phyloP scores from a whole-genome alignment of 2,329 filamentous ascomycete species.

The Alternaria triticimaculans region DNA sequence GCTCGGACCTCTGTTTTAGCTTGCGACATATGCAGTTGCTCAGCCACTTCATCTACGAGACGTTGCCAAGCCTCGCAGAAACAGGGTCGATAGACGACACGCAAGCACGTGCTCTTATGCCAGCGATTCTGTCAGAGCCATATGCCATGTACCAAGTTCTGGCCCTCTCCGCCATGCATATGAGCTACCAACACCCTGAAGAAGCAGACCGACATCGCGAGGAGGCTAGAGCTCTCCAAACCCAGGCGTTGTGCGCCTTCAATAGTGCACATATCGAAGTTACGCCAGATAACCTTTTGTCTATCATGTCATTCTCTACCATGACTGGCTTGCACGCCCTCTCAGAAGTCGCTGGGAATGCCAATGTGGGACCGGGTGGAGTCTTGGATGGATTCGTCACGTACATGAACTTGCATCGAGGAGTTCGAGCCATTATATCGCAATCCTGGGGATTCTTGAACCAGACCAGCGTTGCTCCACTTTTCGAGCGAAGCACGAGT shows the following conservation, averaged over 20 bases:
- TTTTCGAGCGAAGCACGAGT: neutral
- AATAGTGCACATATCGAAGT: neutral
- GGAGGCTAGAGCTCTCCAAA: neutral
- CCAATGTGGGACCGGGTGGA: neutral
- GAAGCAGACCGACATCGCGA: neutral
- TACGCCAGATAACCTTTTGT: neutral
- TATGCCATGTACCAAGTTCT: neutral
- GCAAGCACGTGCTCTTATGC: neutral
- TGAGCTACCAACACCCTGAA: neutral
- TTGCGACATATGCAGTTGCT: constrained; percentile 29
- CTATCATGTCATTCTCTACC: neutral
- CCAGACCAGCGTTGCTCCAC: neutral
- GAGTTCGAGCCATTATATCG: neutral
- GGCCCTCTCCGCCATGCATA: neutral
- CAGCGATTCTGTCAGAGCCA: neutral
- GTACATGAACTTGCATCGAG: constrained; percentile 3
- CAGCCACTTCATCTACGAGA: constrained; percentile 26
- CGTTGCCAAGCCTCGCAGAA: constrained; percentile 9
- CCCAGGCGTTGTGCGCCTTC: neutral
- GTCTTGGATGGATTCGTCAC: neutral
- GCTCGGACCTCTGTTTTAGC: constrained; percentile 11
- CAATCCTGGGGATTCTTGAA: neutral
- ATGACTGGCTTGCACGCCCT: neutral
- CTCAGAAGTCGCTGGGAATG: neutral
- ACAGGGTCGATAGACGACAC: neutral